phyloP scores from a whole-genome alignment of 441 rosid species.

The Adansonia rubrostipa region DNA sequence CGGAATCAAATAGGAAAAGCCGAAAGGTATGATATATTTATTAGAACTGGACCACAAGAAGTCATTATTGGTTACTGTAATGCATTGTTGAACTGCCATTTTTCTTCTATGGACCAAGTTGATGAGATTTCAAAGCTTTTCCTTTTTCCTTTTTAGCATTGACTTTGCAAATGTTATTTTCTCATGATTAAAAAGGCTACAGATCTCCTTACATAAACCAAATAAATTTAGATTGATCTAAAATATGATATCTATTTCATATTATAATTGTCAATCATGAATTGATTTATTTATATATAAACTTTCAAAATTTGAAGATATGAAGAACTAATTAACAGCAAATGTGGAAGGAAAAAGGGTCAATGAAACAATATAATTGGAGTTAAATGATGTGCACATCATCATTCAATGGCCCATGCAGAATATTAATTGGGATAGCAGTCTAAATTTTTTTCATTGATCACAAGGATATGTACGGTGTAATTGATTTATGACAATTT shows the following conservation, averaged over 20 bases:
- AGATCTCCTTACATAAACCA: not conserved
- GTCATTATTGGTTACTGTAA: not conserved
- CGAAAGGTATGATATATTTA: not conserved
- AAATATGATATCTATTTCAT: not conserved
- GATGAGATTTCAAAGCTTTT: not conserved
- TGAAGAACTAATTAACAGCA: not conserved
- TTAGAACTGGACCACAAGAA: not conserved
- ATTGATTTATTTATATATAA: too few relatives aligned
- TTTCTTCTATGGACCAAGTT: conserved; percentile 8
- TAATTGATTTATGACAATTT: not conserved
- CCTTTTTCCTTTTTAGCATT: not conserved
- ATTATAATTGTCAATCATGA: not conserved
- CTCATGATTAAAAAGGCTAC: not conserved
- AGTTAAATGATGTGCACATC: not conserved
- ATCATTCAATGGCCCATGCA: not conserved
- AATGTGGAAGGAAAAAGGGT: not conserved
- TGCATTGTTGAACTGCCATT: not conserved
- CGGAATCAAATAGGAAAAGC: not conserved
- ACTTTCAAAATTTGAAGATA: too few relatives aligned
- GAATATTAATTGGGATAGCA: conserved; percentile 3
- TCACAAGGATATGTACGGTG: not conserved
- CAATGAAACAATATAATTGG: not conserved
- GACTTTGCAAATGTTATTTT: not conserved
- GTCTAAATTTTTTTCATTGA: not conserved
- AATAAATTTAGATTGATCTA: not conserved